Conservation (phyloP, 441 rosid genomes). For the California macrophylla region DNA sequence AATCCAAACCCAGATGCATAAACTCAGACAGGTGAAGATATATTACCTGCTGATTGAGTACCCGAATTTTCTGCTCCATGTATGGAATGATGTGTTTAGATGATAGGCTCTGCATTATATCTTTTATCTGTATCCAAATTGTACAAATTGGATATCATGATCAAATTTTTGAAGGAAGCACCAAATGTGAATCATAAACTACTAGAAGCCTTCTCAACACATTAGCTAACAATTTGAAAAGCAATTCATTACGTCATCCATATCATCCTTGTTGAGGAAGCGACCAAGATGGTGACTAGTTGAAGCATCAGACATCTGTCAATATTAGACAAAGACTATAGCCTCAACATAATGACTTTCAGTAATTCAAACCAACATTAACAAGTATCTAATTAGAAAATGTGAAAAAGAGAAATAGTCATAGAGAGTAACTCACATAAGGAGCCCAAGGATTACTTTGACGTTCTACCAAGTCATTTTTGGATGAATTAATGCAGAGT, state of each 20-base stretch:
- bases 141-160: constrained; percentile 16
- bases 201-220: constrained; percentile 8
- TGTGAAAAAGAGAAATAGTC: constrained; percentile 15
- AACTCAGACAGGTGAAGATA: constrained; percentile 17
- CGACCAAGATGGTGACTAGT: constrained; percentile 50
- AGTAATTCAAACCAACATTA: constrained; percentile 18
- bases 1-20: neutral
- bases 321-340: constrained; percentile 24
- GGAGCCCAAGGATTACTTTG: constrained; percentile 64
- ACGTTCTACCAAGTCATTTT: constrained; percentile 54
- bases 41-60: constrained; percentile 81
- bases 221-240: constrained; percentile 10
- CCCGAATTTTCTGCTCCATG: constrained; percentile 93
- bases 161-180: constrained; percentile 19
- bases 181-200: constrained; percentile 18
- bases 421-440: constrained; percentile 44
- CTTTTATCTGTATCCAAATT: constrained; percentile 61
- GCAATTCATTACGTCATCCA: constrained; percentile 49
- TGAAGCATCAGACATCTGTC: constrained; percentile 56
- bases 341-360: constrained; percentile 16
- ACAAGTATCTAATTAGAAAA: constrained; percentile 10
- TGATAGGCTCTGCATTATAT: constrained; percentile 79
- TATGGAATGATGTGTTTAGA: constrained; percentile 87
- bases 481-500: constrained; percentile 87
- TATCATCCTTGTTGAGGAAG: constrained; percentile 68